phyloP scores from a whole-genome alignment of 2,329 filamentous ascomycete species.

The Fusarium sarcochroum region DNA sequence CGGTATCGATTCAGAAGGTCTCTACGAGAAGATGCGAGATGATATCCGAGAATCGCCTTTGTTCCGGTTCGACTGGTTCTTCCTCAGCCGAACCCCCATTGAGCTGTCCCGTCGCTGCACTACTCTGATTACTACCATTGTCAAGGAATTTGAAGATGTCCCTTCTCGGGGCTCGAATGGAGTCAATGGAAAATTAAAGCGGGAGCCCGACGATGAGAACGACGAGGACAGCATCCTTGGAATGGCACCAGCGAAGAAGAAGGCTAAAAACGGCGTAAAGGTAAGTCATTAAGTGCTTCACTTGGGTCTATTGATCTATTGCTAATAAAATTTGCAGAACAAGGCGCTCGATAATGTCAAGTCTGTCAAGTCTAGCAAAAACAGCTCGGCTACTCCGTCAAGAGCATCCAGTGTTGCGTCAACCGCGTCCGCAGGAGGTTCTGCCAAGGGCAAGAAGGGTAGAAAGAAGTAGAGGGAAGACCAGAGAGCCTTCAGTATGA shows the following conservation, averaged over 20 bases:
- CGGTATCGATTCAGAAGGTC: conserved; percentile 89
- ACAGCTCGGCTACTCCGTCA: conserved; percentile 82
- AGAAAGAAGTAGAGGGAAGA: conserved; percentile 51
- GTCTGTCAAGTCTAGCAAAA: conserved; percentile 84
- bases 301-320: neutral
- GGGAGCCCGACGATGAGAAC: conserved; percentile 84
- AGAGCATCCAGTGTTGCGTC: conserved; percentile 91
- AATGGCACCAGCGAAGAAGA: conserved; percentile 92
- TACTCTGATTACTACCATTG: conserved; percentile 92
- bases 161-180: conserved; percentile 69
- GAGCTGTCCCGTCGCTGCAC: conserved; percentile 94
- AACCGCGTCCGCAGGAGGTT: conserved; percentile 70
- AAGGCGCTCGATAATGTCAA: conserved; percentile 94
- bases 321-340: conserved; percentile 71
- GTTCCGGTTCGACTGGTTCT: conserved; percentile 99
- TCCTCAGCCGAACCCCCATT: conserved; percentile 91
- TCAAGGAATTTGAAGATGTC: conserved; percentile 89
- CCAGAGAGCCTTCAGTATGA: conserved; percentile 9
- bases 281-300: conserved; percentile 61
- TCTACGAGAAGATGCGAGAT: conserved; percentile 96
- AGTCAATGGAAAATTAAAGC: conserved; percentile 78
- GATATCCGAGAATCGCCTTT: conserved; percentile 95
- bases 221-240: conserved; percentile 86
- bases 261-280: conserved; percentile 90
- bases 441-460: conserved; percentile 65